phyloP scores from a whole-genome alignment of 169 alveolate genomes.

The Cystoisospora suis region DNA sequence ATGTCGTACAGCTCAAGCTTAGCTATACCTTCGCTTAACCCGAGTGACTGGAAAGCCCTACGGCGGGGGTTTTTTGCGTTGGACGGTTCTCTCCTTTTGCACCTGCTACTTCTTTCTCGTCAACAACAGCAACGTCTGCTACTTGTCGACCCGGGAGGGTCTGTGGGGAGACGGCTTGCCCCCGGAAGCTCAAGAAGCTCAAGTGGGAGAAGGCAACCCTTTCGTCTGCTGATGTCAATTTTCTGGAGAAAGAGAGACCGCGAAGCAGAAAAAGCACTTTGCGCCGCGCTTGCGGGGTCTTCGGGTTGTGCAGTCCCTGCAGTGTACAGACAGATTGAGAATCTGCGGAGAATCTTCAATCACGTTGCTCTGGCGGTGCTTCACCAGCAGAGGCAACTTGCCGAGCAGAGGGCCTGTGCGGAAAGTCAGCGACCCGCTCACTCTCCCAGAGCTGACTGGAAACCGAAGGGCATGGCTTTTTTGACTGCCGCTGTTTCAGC shows the following conservation, averaged over 20 bases:
- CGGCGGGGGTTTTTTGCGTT: conserved; percentile 1
- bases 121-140: background rate
- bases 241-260: background rate
- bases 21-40: too few species aligned
- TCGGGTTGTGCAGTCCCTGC: background rate
- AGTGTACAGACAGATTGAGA: conserved; percentile 8
- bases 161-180: too few species aligned
- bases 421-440: too few species aligned
- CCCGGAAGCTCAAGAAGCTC: too few species aligned
- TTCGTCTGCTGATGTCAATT: background rate
- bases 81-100: background rate
- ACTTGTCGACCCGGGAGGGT: conserved; percentile 17
- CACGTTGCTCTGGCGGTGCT: background rate
- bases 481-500: too few species aligned
- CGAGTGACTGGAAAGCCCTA: background rate
- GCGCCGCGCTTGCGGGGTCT: conserved; percentile 9
- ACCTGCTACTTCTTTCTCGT: conserved; percentile 5
- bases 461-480: too few species aligned
- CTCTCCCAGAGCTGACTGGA: too few species aligned
- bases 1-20: too few species aligned
- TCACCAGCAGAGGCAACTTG: conserved; percentile 12
- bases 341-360: background rate
- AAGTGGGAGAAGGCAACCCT: too few species aligned
- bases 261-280: background rate
- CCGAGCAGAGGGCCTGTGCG: too few species aligned